Evolutionary conservation across 1,139 yeast genomes (phyloP), one percentile per base, ranked within the genome.

Genomic region (Kodamaea derodonti): DNA sequence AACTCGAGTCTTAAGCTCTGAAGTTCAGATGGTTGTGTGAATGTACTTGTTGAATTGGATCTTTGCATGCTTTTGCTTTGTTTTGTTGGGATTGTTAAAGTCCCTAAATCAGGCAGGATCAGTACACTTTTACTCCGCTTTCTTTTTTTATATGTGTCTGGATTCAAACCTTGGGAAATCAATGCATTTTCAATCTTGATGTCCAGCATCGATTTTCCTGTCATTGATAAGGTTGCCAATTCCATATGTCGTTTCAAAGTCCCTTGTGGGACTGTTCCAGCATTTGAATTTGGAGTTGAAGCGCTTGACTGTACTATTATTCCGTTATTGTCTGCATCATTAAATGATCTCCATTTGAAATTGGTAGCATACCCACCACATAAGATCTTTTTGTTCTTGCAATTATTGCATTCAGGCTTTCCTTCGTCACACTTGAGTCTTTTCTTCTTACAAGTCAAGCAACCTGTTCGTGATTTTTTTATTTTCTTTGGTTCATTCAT

Each of bases 331-430:
- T 12, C 28, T 3, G 30, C 38, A 6, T 54, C 51, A 16, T 45
- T 58, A 39, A 78, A 79, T 7, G 75, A 63, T 45, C 76, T 65
- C 86, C 86, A 80, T 48, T 77, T 77, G 60, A 76, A 80, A 34
- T 69, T 70, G 20, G 76, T 75, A 3, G 80, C 77, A 47, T 80
- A 80, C 1, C 86, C 86, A 6, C 80, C 82, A 50, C 83, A 78
- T 13, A 56, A 62, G 14, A 71, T 64, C 27, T 63, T 66, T 49
- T 66, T 68, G 39, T 61, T 63, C 9, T 48, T 49, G 45, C 80
- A 72, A 38, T 69, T 73, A 24, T 51, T 37, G 42, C 83, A 77
- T 15, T 48, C 49, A 1, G 83, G 83, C 43, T 74, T 74, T 6
- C 70, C 62, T 46, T 76, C 83, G 44, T 75, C 82, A 49, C 82